A percentile compares a stretch with the other conserved stretches of the same genome.
phyloP scores from a whole-genome alignment of 2,329 filamentous ascomycete species.

The Calcarisporium arbuscula region DNA sequence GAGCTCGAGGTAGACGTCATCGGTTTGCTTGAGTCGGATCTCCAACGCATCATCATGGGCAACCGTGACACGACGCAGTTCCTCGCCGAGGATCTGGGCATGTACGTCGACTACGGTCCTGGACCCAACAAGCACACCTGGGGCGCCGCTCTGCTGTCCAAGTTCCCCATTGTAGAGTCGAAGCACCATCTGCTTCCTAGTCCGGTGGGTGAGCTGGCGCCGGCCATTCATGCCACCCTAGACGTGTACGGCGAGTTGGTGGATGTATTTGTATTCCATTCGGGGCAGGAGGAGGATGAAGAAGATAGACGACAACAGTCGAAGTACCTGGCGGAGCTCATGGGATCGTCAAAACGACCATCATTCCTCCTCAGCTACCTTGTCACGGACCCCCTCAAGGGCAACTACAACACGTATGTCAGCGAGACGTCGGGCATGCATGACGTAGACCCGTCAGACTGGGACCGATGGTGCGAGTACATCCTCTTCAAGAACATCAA shows the following conservation, averaged over 20 bases:
- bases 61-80: constrained; percentile 95
- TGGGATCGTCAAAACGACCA: constrained; percentile 76
- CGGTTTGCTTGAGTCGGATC: constrained; percentile 87
- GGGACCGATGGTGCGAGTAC: constrained; percentile 99
- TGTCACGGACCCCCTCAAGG: constrained; percentile 81
- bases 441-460: constrained; percentile 86
- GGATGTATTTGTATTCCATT: constrained; percentile 97
- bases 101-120: constrained; percentile 97
- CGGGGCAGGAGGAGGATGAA: constrained; percentile 91
- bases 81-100: constrained; percentile 90
- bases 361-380: constrained; percentile 85
- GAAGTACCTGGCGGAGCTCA: constrained; percentile 78
- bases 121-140: constrained; percentile 99
- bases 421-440: constrained; percentile 83
- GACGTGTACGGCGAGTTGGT: constrained; percentile 85
- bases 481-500: constrained; percentile 88
- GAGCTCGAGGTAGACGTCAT: constrained; percentile 97
- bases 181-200: constrained; percentile 93
- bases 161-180: constrained; percentile 95
- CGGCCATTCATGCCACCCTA: constrained; percentile 93
- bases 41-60: constrained; percentile 98
- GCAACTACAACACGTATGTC: constrained; percentile 96
- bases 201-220: constrained; percentile 89
- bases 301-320: constrained; percentile 85
- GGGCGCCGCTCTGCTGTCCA: constrained; percentile 87